Percentiles rank a stretch among this genome's conserved stretches.
These are phyloP conservation scores for Petunia secreta DNA, from an alignment of 257 asterid genomes.

Conservation along the genomic window DNA sequence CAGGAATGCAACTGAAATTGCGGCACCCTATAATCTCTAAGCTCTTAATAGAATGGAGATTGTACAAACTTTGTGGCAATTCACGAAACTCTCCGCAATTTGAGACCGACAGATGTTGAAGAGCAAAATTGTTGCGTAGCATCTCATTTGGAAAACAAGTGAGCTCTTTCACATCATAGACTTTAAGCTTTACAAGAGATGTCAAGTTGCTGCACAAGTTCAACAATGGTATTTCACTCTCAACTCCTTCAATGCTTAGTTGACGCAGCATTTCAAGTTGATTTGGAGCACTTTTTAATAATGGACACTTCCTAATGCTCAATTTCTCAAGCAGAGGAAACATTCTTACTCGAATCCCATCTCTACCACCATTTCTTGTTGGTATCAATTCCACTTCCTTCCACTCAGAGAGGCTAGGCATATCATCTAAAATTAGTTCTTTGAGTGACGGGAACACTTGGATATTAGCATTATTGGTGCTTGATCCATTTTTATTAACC, in stretches of 20 bases:
- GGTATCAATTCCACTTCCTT: neutral
- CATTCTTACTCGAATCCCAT: neutral
- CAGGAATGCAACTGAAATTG: constrained; percentile 20
- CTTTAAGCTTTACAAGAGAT: constrained; percentile 4
- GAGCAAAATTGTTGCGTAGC: constrained; percentile 3
- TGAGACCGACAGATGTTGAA: accelerated
- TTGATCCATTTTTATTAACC: neutral
- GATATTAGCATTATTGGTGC: neutral
- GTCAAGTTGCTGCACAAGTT: constrained; percentile 26
- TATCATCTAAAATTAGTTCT: neutral
- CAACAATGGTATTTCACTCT: constrained; percentile 11
- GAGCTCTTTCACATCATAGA: neutral
- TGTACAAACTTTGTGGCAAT: constrained; percentile 27
- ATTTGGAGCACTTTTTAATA: constrained; percentile 35
- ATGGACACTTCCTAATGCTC: neutral
- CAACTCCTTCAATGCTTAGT: neutral
- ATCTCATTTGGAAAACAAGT: constrained; percentile 23
- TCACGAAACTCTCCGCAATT: neutral
- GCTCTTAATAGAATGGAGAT: neutral
- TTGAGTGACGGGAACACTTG: constrained; percentile 22
- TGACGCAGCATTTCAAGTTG: constrained; percentile 32
- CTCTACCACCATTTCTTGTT: neutral
- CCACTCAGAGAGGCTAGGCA: constrained; percentile 35
- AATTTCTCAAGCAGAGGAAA: constrained; percentile 34
- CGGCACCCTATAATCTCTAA: accelerated